Evolutionary conservation across 768 basidiomycete genomes (phyloP).

Genomic region (Paxillus rubicundulus): DNA sequence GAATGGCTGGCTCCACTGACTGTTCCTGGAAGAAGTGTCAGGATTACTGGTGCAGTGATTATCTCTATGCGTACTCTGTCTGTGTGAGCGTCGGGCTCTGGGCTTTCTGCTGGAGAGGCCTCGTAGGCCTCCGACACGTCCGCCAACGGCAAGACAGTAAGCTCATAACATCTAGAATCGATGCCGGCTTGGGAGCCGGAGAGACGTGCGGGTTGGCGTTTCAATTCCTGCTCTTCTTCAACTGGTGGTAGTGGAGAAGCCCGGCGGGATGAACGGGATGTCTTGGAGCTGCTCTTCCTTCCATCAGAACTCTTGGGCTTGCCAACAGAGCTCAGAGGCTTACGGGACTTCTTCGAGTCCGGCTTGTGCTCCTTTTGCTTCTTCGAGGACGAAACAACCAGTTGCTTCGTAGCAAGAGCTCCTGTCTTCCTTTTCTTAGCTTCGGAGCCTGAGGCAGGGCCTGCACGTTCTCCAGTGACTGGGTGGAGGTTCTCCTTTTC

Average conservation of each 20-base stretch:
- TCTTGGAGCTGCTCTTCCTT: slow-evolving; percentile 39
- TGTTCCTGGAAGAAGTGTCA: slow-evolving; percentile 39
- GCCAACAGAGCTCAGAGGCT: slow-evolving; percentile 34
- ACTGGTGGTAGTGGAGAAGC: slow-evolving; percentile 63
- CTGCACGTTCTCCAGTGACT: slow-evolving; percentile 62
- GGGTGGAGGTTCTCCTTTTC: slow-evolving; percentile 85
- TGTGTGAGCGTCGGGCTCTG: slow-evolving; percentile 40
- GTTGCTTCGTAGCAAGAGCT: slow-evolving; percentile 54
- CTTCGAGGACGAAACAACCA: slow-evolving; percentile 36
- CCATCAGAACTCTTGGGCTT: slow-evolving; percentile 31
- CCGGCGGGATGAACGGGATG: slow-evolving; percentile 39
- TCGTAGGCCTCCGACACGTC: slow-evolving; percentile 75
- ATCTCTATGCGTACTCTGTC: slow-evolving; percentile 44
- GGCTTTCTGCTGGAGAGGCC: slow-evolving; percentile 34
- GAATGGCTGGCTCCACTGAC: slow-evolving; percentile 55
- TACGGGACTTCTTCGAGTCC: slow-evolving; percentile 58
- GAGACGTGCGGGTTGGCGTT: slow-evolving; percentile 25
- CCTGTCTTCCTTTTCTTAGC: slow-evolving; percentile 66
- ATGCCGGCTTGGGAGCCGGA: slow-evolving; percentile 50
- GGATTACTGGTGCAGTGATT: background rate
- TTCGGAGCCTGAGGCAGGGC: slow-evolving; percentile 32
- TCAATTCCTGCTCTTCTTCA: slow-evolving; percentile 46
- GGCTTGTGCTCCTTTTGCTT: slow-evolving; percentile 44
- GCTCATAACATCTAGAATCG: slow-evolving; percentile 75
- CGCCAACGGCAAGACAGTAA: slow-evolving; percentile 75